Evolutionary conservation across 2,329 filamentous ascomycete species (phyloP).

Genomic region (Dactylellina cionopaga): DNA sequence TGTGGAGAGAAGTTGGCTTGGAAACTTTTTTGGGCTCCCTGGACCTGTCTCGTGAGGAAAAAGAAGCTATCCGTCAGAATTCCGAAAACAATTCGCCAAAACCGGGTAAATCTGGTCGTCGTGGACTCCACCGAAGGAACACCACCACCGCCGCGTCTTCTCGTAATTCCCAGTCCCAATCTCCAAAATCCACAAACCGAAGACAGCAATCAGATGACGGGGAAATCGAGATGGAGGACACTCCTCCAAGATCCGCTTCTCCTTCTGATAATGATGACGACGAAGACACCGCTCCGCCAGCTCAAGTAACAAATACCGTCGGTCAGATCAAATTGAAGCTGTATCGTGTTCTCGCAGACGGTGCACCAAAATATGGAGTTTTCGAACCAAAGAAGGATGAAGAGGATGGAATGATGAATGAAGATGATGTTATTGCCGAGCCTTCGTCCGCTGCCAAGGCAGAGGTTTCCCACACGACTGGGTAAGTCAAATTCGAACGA

Average conservation of each 20-base stretch:
- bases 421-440: conserved; percentile 49
- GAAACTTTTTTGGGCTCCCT: conserved; percentile 97
- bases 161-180: conserved; percentile 40
- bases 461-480: conserved; percentile 50
- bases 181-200: conserved; percentile 32
- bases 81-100: conserved; percentile 43
- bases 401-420: conserved; percentile 48
- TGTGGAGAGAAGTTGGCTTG: conserved; percentile 95
- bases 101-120: conserved; percentile 38
- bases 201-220: conserved; percentile 47
- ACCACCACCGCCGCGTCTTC: conserved; percentile 38
- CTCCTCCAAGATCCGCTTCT: conserved; percentile 50
- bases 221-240: conserved; percentile 50
- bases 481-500: conserved; percentile 16
- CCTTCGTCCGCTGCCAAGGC: conserved; percentile 48
- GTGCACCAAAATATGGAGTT: conserved; percentile 51
- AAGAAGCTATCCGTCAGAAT: conserved; percentile 43
- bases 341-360: conserved; percentile 47
- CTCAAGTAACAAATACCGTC: conserved; percentile 50
- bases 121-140: conserved; percentile 45
- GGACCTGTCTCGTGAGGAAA: conserved; percentile 68
- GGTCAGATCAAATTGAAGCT: conserved; percentile 51
- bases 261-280: conserved; percentile 51
- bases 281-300: conserved; percentile 46
- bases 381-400: conserved; percentile 52